Evolutionary conservation across 2,329 filamentous ascomycete genomes (phyloP), one percentile per base, ranked within the genome.

Genomic region (Pestalotiopsis sp.): DNA sequence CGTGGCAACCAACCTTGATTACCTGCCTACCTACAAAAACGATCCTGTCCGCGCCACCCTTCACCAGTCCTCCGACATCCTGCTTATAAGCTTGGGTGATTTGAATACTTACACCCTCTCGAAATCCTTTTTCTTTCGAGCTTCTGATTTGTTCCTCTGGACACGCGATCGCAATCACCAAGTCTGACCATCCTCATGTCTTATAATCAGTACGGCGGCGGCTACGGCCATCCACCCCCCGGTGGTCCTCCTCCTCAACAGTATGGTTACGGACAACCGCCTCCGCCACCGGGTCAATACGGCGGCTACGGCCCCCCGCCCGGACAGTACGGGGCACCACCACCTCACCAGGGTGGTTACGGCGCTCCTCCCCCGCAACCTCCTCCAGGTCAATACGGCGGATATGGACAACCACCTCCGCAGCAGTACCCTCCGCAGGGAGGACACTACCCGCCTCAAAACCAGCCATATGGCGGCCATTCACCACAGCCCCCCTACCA

Each of bases 291-390:
- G 24, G 60, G 71, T 66, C 66, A 73, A 67, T 84, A 83, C 65
- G 81, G 81, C 38, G 79, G 48, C 4, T 55, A 57, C 26, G 64
- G 64, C 3, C 64, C 30, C 7, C 78, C 77, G 35, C 75, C 71
- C 26, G 78, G 73, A 68, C 73, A 71, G 7, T 80, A 81, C 68
- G 77, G 76, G 56, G 75, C 76, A 26, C 78, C 74, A 26, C 77
- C 73, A 63, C 75, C 77, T 24, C 69, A 63, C 62, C 70, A 69
- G 38, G 70, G 78, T 59, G 73, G 72, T 17, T 79, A 81, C 67
- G 78, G 78, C 52, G 77, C 78, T 22, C 79, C 80, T 11, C 79
- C 78, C 24, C 74, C 78, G 55, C 75, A 76, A 5, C 72, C 72
- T 55, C 74, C 73, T 22, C 69, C 71, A 24, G 60, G 71, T 66